Evolutionary conservation across 1,284 basidiomycete species (phyloP), one percentile per base, ranked within the genome.

Genomic region (Fomitopsis palustris): DNA sequence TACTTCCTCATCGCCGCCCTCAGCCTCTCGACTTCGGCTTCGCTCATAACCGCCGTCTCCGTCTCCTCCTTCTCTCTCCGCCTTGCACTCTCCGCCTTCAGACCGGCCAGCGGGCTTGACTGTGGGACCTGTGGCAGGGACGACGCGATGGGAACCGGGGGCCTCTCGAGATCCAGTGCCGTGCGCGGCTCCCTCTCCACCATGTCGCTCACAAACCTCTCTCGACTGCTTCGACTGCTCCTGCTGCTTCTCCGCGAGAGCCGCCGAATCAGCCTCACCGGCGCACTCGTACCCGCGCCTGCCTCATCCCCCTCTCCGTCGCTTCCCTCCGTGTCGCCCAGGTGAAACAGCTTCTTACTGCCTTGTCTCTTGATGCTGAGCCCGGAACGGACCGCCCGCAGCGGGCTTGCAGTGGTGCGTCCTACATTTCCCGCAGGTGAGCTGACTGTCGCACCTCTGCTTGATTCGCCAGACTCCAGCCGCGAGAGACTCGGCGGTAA

Each of bases 1-100:
- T 81, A 86, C 57, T 80, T 80, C 58, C 67, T 42, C 53, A 63
- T 62, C 37, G 58, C 49, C 55, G 53, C 39, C 31, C 55, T 41
- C 39, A 61, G 53, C 58, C 54, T 31, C 55, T 62, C 57, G 38
- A 53, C 61, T 61, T 42, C 62, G 55, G 61, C 56, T 54, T 66
- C 55, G 58, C 60, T 56, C 54, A 63, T 59, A 47, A 47, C 61
- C 57, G 61, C 63, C 21, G 19, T 47, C 33, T 23, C 53, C 31
- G 51, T 21, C 29, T 53, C 59, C 52, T 56, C 54, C 29, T 14
- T 25, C 27, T 61, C 55, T 56, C 54, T 53, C 65, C 59, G 59
- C 61, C 27, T 58, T 54, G 41, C 33, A 52, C 42, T 39, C 53
- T 29, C 35, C 53, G 25, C 19, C 38, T 41, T 43, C 47, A 37